phyloP scores from a whole-genome alignment of 179 eudicot species.

The Nepenthes alata region DNA sequence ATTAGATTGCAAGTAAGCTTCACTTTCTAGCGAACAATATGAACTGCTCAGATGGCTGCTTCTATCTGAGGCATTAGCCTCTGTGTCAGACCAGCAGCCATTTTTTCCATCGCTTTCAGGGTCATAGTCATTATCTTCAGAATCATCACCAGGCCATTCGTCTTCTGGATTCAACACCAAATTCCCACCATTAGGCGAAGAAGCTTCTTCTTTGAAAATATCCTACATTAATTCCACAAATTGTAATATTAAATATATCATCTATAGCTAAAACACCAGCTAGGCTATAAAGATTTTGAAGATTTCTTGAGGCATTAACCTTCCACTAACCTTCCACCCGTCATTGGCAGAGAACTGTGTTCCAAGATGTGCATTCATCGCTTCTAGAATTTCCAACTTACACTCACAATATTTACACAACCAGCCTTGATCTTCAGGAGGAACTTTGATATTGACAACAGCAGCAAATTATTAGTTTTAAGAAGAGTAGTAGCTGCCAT shows the following conservation, averaged over 20 bases:
- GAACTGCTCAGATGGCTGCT: constrained; percentile 43
- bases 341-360: constrained; percentile 50
- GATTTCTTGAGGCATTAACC: constrained; percentile 22
- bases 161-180: constrained; percentile 36
- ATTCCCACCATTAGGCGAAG: constrained; percentile 40
- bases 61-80: constrained; percentile 25
- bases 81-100: constrained; percentile 22
- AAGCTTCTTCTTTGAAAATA: constrained; percentile 80
- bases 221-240: constrained; percentile 36
- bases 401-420: constrained; percentile 72
- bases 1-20: constrained; percentile 25
- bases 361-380: constrained; percentile 87
- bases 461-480: constrained; percentile 8
- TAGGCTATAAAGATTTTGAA: constrained; percentile 5
- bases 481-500: background rate
- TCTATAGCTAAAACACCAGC: constrained; percentile 4
- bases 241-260: background rate
- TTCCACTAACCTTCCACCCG: constrained; percentile 97
- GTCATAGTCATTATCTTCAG: constrained; percentile 83
- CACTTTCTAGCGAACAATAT: constrained; percentile 54
- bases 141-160: constrained; percentile 94
- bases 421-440: constrained; percentile 93
- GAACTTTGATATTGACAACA: constrained; percentile 37
- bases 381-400: constrained; percentile 73
- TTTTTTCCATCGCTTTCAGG: constrained; percentile 45